Percentiles rank a stretch among this genome's conserved stretches.
These are phyloP conservation scores for Mycena haematopus DNA, from an alignment of 768 basidiomycete genomes.

Conservation along the genomic window DNA sequence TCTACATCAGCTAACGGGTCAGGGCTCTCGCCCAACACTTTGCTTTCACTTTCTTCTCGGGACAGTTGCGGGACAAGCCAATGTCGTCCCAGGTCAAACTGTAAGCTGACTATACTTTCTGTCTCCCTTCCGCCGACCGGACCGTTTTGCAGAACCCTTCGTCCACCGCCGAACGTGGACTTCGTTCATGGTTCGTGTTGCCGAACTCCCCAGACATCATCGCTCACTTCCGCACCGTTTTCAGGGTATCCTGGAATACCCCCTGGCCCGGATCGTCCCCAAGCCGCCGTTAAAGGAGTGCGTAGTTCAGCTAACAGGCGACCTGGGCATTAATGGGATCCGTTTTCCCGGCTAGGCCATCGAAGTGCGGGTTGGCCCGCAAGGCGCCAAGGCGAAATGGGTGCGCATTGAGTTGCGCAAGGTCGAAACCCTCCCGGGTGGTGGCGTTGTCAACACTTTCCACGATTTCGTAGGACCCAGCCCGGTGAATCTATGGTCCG, in stretches of 20 bases:
- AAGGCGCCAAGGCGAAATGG: conserved; percentile 90
- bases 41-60: conserved; percentile 6
- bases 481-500: conserved; percentile 84
- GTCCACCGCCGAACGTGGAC: conserved; percentile 88
- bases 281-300: conserved; percentile 87
- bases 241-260: conserved; percentile 88
- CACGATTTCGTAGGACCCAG: conserved; percentile 83
- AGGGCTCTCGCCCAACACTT: neutral
- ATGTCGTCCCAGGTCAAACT: conserved; percentile 43
- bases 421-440: conserved; percentile 82
- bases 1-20: conserved; percentile 5
- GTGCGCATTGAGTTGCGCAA: conserved; percentile 91
- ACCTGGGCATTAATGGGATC: conserved; percentile 21
- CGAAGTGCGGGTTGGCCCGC: conserved; percentile 78
- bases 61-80: conserved; percentile 15
- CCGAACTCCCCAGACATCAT: conserved; percentile 2
- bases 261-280: conserved; percentile 76
- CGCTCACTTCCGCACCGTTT: conserved; percentile 23
- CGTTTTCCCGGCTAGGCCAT: conserved; percentile 62
- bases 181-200: conserved; percentile 74
- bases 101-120: conserved; percentile 30
- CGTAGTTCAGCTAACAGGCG: conserved; percentile 38
- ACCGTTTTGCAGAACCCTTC: conserved; percentile 62
- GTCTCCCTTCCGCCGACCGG: conserved; percentile 17
- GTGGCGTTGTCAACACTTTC: conserved; percentile 71